Evolutionary conservation across 2,329 filamentous ascomycete species (phyloP).

Genomic region (Clarireedia monteithiana): DNA sequence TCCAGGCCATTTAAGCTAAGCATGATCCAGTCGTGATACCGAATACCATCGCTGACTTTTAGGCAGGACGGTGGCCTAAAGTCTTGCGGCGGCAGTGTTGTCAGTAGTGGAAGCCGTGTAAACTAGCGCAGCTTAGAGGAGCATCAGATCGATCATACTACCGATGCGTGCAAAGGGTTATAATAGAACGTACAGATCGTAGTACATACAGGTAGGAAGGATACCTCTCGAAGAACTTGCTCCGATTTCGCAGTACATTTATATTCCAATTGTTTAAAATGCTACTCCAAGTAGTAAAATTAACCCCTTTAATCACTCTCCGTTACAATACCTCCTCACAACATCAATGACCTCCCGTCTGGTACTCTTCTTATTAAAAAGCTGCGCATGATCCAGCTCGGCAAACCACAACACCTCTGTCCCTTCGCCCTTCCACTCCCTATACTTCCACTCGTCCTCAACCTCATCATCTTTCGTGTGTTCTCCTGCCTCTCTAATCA

Average conservation of each 20-base stretch:
- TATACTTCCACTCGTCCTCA: constrained; percentile 26
- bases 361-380: constrained; percentile 35
- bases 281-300: not conserved
- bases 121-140: too few relatives aligned
- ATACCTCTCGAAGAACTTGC: not conserved
- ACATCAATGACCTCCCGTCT: constrained; percentile 29
- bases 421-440: constrained; percentile 25
- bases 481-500: constrained; percentile 12
- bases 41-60: too few relatives aligned
- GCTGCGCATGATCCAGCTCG: constrained; percentile 48
- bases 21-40: too few relatives aligned
- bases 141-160: too few relatives aligned
- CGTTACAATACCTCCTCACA: constrained; percentile 24
- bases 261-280: too few relatives aligned
- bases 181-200: too few relatives aligned
- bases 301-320: not conserved
- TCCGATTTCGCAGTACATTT: not conserved
- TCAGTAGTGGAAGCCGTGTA: too few relatives aligned
- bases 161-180: too few relatives aligned
- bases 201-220: too few relatives aligned
- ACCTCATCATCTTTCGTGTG: constrained; percentile 16
- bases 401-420: constrained; percentile 48
- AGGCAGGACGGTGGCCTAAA: too few relatives aligned
- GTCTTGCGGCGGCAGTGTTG: too few relatives aligned
- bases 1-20: too few relatives aligned